Percentiles rank a stretch among this genome's conserved stretches.
Evolutionary conservation across 176 grass and related monocot genomes (phyloP).

Genomic region (Oryza meridionalis): DNA sequence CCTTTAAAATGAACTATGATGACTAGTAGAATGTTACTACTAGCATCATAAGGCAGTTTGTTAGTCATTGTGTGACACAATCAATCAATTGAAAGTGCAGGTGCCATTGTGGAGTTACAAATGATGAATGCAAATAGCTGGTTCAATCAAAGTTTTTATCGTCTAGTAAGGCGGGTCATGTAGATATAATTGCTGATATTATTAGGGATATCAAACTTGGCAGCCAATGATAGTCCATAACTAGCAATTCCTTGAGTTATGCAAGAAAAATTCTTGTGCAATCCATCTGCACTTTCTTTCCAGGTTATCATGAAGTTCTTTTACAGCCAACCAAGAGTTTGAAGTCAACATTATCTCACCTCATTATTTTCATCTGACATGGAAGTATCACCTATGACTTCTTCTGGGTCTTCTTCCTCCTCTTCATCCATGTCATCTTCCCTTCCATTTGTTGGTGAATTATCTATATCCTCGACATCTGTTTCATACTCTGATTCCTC

Average conservation of each 20-base stretch:
- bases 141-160: not conserved
- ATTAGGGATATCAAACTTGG: slow-evolving; percentile 10
- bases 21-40: not conserved
- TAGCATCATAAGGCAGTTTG: not conserved
- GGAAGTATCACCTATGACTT: slow-evolving; percentile 39
- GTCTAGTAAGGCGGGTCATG: not conserved
- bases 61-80: not conserved
- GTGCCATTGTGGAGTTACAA: not conserved
- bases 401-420: slow-evolving; percentile 53
- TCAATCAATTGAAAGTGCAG: not conserved
- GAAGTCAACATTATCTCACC: slow-evolving; percentile 37
- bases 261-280: not conserved
- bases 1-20: not conserved
- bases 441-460: slow-evolving; percentile 42
- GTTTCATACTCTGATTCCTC: slow-evolving; percentile 71
- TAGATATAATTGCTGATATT: not conserved
- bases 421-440: slow-evolving; percentile 58
- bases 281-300: not conserved
- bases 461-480: slow-evolving; percentile 52
- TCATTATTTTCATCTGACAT: slow-evolving; percentile 53
- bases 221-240: not conserved
- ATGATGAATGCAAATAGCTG: not conserved
- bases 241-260: slow-evolving; percentile 19
- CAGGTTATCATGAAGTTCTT: slow-evolving; percentile 6
- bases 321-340: slow-evolving; percentile 5